Evolutionary conservation across 768 basidiomycete species (phyloP).

Genomic region (Agrocybe praecox): DNA sequence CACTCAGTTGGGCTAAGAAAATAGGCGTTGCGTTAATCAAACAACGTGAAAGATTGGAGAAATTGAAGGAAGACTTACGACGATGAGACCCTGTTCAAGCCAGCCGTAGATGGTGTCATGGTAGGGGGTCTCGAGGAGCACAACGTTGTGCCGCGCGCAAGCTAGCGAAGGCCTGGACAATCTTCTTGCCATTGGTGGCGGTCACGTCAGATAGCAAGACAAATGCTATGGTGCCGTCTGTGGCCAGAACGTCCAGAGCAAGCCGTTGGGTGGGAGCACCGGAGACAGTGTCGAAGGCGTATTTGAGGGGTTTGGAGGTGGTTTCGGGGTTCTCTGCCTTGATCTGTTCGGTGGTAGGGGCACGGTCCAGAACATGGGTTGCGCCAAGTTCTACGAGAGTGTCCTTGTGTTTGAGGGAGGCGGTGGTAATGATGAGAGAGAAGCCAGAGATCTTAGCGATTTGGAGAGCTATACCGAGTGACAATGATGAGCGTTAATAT

Average conservation of each 20-base stretch:
- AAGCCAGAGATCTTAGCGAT: neutral
- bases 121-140: neutral
- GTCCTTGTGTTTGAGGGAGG: neutral
- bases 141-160: neutral
- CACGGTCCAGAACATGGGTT: neutral
- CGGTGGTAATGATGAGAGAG: neutral
- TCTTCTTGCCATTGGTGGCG: neutral
- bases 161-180: no score
- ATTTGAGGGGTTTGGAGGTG: conserved; percentile 9
- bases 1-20: no score
- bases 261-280: neutral
- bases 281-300: neutral
- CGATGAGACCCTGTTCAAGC: neutral
- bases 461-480: neutral
- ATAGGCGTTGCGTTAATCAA: no score
- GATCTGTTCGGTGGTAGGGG: neutral
- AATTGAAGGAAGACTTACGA: neutral
- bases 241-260: neutral
- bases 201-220: neutral
- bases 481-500: no score
- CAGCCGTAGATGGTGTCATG: neutral
- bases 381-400: neutral
- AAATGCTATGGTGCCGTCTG: neutral
- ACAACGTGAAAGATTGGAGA: no score
- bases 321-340: conserved; percentile 19